Evolutionary conservation across 2,329 filamentous ascomycete species (phyloP).

Genomic region (Arthrinium puccinioides): DNA sequence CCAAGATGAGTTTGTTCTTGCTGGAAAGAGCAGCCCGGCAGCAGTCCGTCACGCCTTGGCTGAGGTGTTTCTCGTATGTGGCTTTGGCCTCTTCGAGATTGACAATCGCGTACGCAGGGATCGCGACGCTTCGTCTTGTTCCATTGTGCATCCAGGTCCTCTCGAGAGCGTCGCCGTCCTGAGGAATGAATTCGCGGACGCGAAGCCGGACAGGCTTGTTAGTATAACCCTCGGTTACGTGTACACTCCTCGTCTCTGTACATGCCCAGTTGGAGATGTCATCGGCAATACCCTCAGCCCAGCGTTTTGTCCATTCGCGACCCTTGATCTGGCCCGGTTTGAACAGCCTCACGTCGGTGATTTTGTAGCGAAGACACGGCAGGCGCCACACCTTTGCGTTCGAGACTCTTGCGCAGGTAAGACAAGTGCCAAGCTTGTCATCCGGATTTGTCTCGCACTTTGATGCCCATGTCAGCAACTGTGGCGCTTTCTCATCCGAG

Average conservation of each 20-base stretch:
- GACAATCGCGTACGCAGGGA: constrained; percentile 50
- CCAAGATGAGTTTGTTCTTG: constrained; percentile 34
- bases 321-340: constrained; percentile 52
- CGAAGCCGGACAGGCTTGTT: constrained; percentile 36
- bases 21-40: constrained; percentile 32
- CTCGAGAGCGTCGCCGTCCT: constrained; percentile 46
- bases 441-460: constrained; percentile 46
- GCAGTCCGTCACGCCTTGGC: constrained; percentile 36
- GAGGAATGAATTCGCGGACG: constrained; percentile 48
- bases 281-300: constrained; percentile 47
- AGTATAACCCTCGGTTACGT: constrained; percentile 48
- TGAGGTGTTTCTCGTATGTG: constrained; percentile 44
- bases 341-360: constrained; percentile 50
- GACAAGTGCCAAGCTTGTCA: constrained; percentile 39
- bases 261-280: constrained; percentile 51
- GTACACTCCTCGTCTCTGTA: constrained; percentile 39
- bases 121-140: constrained; percentile 35
- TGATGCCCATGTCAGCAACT: not conserved
- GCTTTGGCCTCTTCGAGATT: constrained; percentile 43
- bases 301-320: constrained; percentile 52
- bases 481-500: not conserved
- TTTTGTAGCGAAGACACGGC: constrained; percentile 54
- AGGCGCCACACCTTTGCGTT: constrained; percentile 44
- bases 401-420: constrained; percentile 45
- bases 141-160: constrained; percentile 46